Conservation (phyloP, 306 rosid genomes). For the Cicer judaicum region DNA sequence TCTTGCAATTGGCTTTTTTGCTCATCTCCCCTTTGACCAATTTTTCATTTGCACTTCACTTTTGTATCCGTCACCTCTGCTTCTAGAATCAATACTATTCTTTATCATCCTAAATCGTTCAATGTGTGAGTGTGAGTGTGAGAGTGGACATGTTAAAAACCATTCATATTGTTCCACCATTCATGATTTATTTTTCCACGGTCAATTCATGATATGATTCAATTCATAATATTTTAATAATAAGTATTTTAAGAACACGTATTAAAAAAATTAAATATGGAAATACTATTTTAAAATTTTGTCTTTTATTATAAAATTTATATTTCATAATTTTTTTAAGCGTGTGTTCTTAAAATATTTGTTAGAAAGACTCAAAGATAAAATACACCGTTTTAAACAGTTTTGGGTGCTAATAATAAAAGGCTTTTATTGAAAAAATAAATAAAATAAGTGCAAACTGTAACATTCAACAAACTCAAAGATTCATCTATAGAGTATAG, state of each 20-base stretch:
- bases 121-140: constrained; percentile 38
- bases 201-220: constrained; percentile 3
- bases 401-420: too few relatives aligned
- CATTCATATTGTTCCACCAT: constrained; percentile 28
- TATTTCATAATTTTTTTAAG: too few relatives aligned
- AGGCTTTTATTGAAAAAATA: too few relatives aligned
- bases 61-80: constrained; percentile 13
- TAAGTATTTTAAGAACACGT: too few relatives aligned
- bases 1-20: constrained; percentile 28
- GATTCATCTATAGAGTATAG: not conserved
- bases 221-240: not conserved
- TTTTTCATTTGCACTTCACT: constrained; percentile 9
- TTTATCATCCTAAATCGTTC: constrained; percentile 16
- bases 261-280: too few relatives aligned
- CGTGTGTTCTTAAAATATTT: too few relatives aligned
- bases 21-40: constrained; percentile 49
- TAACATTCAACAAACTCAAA: too few relatives aligned
- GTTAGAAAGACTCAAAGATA: too few relatives aligned
- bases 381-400: too few relatives aligned
- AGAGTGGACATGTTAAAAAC: constrained; percentile 35
- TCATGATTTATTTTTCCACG: not conserved
- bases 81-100: constrained; percentile 35
- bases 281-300: too few relatives aligned
- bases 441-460: too few relatives aligned
- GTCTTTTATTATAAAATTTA: too few relatives aligned